Base-by-base conservation (phyloP, 148 eudicot species). In the Hydrangea macrophylla region DNA sequence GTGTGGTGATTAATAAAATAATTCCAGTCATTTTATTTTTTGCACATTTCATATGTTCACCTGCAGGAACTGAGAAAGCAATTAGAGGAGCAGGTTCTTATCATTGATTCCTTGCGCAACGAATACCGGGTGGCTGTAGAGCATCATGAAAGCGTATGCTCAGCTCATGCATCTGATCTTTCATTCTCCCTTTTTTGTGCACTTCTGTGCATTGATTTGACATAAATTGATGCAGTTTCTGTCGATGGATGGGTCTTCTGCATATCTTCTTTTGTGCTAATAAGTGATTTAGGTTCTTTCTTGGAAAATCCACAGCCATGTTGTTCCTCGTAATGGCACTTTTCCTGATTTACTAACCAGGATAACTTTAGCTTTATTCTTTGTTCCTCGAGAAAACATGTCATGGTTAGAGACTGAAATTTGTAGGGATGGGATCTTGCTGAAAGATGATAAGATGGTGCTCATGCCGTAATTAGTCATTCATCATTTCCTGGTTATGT, bases 51-150 rank as follows among this genome's bases (percentile, higher is more conserved):
- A 23, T 55, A 58, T 54, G 8, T 72, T 42, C 45, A 24, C 26
- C 11, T 80, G 63, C 82, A 93, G 98, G 98, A 93, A 66, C 73
- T 90, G 74, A 82, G 98, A 83, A 93, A 88, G 83, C 96, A 84
- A 75, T 71, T 93, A 78, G 98, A 93, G 80, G 70, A 60, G 73
- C 88, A 88, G 39, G 92, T 88, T 70, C 71, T 76, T 62, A 79
- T 86, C 18, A 82, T 86, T 62, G 96, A 93, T 17, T 71, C 84
- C 32, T 79, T 93, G 78, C 84, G 74, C 10, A 84, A 65, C 68
- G 97, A 88, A 60, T 85, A 73, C 60, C 96, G 88, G 82, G 89
- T 78, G 72, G 88, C 76, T 59, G 39, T 65, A 72, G 92, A 90
- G 67, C 84, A 67, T 69, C 90, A 85, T 76, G 92, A 93, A 79